Conservation (phyloP, 164 flowering plant species). For the Magnolia officinalis region DNA sequence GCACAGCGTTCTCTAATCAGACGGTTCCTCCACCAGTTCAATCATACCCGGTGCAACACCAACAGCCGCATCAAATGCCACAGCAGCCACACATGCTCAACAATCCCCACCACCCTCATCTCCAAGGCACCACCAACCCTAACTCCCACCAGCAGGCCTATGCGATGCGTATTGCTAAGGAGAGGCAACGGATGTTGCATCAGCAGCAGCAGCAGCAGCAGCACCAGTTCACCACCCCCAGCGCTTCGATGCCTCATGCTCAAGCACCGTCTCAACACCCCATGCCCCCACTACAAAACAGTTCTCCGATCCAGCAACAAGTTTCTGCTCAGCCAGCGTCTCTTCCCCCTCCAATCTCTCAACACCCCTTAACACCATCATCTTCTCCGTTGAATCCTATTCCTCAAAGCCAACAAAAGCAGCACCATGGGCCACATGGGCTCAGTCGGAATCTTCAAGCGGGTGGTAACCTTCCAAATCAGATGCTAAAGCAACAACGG, state of each 20-base stretch:
- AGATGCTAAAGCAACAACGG: constrained; percentile 60
- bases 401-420: constrained; percentile 62
- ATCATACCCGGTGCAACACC: constrained; percentile 59
- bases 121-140: constrained; percentile 55
- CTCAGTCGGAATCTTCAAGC: constrained; percentile 42
- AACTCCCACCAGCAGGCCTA: constrained; percentile 61
- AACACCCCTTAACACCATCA: constrained; percentile 29
- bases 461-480: constrained; percentile 43
- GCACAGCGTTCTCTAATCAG: constrained; percentile 60
- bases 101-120: constrained; percentile 59
- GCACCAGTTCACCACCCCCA: constrained; percentile 50
- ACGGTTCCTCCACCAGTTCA: constrained; percentile 52
- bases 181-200: constrained; percentile 45
- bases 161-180: constrained; percentile 60
- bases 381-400: constrained; percentile 59
- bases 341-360: constrained; percentile 33
- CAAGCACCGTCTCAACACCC: constrained; percentile 54
- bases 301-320: constrained; percentile 53
- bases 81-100: constrained; percentile 54
- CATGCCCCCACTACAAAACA: constrained; percentile 54
- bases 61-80: constrained; percentile 58
- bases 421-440: constrained; percentile 45
- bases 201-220: constrained; percentile 37
- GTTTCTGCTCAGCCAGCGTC: constrained; percentile 38
- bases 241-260: constrained; percentile 46